Percentiles rank a stretch among this genome's conserved stretches.
Evolutionary conservation across 768 basidiomycete species (phyloP).

Genomic region (Kwoniella heveanensis): DNA sequence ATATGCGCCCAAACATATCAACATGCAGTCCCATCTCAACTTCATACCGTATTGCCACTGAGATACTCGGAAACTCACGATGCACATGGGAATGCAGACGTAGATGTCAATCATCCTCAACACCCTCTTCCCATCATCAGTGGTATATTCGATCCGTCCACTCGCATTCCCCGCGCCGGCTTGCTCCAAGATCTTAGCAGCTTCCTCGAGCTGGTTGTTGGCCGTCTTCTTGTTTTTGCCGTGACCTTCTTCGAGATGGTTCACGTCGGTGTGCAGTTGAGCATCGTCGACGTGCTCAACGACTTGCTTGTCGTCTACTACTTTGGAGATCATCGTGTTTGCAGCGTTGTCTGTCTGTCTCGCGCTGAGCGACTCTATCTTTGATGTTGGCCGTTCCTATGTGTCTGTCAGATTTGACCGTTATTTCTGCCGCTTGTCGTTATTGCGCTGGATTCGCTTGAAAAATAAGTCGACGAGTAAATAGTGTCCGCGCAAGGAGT

Average conservation of each 20-base stretch:
- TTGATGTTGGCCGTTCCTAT: too few species aligned
- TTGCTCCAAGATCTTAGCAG: constrained; percentile 21
- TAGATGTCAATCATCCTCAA: constrained; percentile 38
- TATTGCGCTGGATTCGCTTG: too few species aligned
- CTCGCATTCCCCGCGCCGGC: constrained; percentile 13
- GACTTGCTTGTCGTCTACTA: constrained; percentile 16
- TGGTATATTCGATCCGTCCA: constrained; percentile 27
- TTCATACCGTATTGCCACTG: too few species aligned
- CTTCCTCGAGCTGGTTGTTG: constrained; percentile 32
- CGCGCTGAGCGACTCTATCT: too few species aligned
- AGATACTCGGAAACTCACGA: constrained; percentile 9
- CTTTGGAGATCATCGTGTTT: not conserved
- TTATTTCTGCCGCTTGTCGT: too few species aligned
- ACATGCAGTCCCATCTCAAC: too few species aligned
- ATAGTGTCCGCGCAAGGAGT: too few species aligned
- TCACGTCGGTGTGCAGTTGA: not conserved
- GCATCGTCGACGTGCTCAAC: constrained; percentile 14
- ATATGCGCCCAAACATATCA: too few species aligned
- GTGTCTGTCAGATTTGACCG: too few species aligned
- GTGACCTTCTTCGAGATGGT: not conserved
- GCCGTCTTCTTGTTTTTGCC: constrained; percentile 13
- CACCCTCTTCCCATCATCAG: constrained; percentile 35
- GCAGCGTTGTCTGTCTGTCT: not conserved
- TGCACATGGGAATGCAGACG: constrained; percentile 32
- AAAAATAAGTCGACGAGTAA: too few species aligned